phyloP scores from a whole-genome alignment of 73 alveolate species.

The Paramecium pentaurelia region DNA sequence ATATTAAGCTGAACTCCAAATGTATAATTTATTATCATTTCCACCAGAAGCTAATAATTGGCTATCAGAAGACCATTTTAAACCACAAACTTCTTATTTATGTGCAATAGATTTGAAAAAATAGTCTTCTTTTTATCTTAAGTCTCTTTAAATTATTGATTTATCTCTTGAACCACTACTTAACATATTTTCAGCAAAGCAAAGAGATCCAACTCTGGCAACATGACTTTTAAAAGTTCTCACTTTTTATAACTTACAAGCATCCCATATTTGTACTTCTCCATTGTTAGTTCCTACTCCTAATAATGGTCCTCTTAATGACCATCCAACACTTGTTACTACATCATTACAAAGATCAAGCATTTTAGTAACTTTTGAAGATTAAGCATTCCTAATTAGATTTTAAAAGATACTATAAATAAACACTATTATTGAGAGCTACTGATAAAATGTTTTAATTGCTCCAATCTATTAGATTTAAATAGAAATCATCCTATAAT shows the following conservation, averaged over 20 bases:
- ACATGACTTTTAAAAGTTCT: constrained; percentile 79
- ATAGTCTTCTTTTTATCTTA: constrained; percentile 67
- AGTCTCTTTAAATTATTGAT: constrained; percentile 88
- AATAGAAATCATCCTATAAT: constrained; percentile 98
- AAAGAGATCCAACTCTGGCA: constrained; percentile 83
- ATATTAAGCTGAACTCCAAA: constrained; percentile 85
- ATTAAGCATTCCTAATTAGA: constrained; percentile 58
- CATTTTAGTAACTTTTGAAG: constrained; percentile 85
- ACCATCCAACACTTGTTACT: constrained; percentile 92
- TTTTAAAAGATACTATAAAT: constrained; percentile 66
- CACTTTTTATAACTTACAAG: constrained; percentile 66
- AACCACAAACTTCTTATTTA: constrained; percentile 98
- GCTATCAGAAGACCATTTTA: constrained; percentile 98
- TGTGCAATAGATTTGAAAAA: constrained; percentile 76
- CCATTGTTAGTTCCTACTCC: constrained; percentile 82
- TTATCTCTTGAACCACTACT: constrained; percentile 96
- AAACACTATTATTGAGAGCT: constrained; percentile 88
- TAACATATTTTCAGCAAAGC: constrained; percentile 60
- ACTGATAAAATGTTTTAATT: constrained; percentile 94
- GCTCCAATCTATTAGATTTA: constrained; percentile 98
- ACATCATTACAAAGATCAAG: constrained; percentile 81
- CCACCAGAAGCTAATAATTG: constrained; percentile 98
- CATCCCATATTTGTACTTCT: constrained; percentile 83
- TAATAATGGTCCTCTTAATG: constrained; percentile 75
- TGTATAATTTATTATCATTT: constrained; percentile 95